phyloP scores from a whole-genome alignment of 2,329 filamentous ascomycete species.

The Mycogone perniciosa region DNA sequence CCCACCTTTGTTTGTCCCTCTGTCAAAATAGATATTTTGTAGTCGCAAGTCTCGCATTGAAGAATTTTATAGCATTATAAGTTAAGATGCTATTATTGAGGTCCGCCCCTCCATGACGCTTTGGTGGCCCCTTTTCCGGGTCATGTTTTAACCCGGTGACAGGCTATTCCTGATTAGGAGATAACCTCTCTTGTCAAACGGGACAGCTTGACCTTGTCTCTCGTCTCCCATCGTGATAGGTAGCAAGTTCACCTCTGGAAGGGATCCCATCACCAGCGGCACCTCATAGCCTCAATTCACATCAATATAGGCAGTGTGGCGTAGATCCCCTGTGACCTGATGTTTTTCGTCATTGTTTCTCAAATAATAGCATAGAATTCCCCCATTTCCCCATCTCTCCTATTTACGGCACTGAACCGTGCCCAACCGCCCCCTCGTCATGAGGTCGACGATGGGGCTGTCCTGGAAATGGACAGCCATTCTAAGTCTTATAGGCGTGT shows the following conservation, averaged over 20 bases:
- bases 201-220: conserved; percentile 25
- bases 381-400: conserved; percentile 1
- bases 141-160: not conserved
- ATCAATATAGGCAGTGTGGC: not conserved
- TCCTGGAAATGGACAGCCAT: conserved; percentile 60
- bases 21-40: not conserved
- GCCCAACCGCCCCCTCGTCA: conserved; percentile 23
- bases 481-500: conserved; percentile 51
- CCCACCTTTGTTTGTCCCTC: no score
- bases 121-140: not conserved
- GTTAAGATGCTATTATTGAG: conserved; percentile 11
- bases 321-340: not conserved
- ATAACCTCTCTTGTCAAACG: conserved; percentile 15
- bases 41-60: not conserved
- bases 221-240: not conserved
- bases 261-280: conserved; percentile 5
- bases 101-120: conserved; percentile 10
- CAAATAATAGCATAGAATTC: not conserved
- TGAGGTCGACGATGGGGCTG: conserved; percentile 45
- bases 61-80: conserved; percentile 8
- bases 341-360: conserved; percentile 6
- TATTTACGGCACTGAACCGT: conserved; percentile 5
- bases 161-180: conserved; percentile 19
- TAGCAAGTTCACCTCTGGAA: conserved; percentile 9
- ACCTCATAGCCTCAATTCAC: conserved; percentile 1